Conservation (phyloP, 345 rosid species). For the Salix caprea region DNA sequence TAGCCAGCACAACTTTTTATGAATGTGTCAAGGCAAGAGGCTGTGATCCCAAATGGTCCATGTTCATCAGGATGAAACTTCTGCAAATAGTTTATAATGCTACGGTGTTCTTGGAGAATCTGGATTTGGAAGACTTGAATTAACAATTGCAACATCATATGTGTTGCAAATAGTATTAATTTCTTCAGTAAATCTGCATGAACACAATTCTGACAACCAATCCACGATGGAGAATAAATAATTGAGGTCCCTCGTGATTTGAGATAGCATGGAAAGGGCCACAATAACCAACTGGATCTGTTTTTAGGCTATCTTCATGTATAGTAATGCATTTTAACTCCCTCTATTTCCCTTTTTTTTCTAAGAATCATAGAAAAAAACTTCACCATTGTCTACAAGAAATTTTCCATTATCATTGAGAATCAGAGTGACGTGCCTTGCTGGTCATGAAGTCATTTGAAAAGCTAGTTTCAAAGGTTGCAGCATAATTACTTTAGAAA, state of each 20-base stretch:
- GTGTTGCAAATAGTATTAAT: background rate
- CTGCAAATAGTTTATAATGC: conserved; percentile 85
- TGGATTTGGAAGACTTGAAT: conserved; percentile 26
- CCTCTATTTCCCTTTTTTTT: background rate
- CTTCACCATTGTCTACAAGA: background rate
- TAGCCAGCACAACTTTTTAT: conserved; percentile 98
- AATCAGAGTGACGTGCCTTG: background rate
- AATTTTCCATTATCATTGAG: background rate
- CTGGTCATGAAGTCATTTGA: background rate
- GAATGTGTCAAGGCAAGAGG: conserved; percentile 90
- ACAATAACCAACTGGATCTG: background rate
- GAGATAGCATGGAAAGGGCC: background rate
- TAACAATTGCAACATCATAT: conserved; percentile 7
- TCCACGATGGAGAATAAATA: background rate
- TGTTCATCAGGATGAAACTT: conserved; percentile 97
- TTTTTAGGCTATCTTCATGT: background rate
- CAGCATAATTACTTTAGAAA: background rate
- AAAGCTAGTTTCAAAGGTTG: background rate
- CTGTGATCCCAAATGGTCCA: conserved; percentile 91
- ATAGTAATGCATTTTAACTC: background rate
- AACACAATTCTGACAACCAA: background rate
- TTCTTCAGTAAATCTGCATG: background rate
- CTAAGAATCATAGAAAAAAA: background rate
- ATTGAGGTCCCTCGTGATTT: background rate
- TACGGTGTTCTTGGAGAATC: conserved; percentile 93